Base-by-base conservation (phyloP, 2,329 filamentous ascomycete species). In the Sporothrix dimorphospora region DNA sequence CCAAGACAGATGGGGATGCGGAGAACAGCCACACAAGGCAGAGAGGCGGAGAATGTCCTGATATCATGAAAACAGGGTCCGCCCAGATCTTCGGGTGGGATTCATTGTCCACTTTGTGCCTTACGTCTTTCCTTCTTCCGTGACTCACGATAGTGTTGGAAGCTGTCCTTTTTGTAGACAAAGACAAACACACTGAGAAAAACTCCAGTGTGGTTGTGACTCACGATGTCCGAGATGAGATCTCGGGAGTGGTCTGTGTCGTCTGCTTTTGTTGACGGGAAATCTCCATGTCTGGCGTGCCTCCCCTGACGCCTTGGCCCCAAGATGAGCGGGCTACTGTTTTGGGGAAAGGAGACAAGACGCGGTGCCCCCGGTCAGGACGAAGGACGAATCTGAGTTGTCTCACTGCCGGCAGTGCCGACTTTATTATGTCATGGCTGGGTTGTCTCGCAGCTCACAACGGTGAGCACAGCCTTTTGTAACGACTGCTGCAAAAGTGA, bases 51-150 rank as follows among this genome's bases (percentile, higher is more conserved):
- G 57, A 61, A 40, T 6, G 19, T 40, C 19, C 19, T 61, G 34
- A 40, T 21, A 40, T 61, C 19, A 61, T 61, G 34, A 61, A 61
- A 24, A 61, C n/a, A 42, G 57, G 57, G 57, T 34, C 57, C 9
- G 57, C 57, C 57, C 27, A 16, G 4, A 27, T 9, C 49, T 24
- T 24, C 45, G 45, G 19, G 45, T 19, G 45, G 45, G 45, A 47
- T 47, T 47, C 45, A 47, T 47, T 47, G 45, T 47, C 45, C 12
- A 47, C 45, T 34, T 34, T 34, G 30, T 34, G 30, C 30, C 3
- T 34, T 34, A 6, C 6, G 30, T 34, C 3, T 34, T 34, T 34
- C 30, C 30, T 34, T 34, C 30, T 34, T 55, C 11, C 51, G 24
- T 55, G 51, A 55, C 21, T 55, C 51, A 55, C 51, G 51, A 55